Evolutionary conservation across 208 protist species (phyloP).

Genomic region (Wallacemonas sp.): DNA sequence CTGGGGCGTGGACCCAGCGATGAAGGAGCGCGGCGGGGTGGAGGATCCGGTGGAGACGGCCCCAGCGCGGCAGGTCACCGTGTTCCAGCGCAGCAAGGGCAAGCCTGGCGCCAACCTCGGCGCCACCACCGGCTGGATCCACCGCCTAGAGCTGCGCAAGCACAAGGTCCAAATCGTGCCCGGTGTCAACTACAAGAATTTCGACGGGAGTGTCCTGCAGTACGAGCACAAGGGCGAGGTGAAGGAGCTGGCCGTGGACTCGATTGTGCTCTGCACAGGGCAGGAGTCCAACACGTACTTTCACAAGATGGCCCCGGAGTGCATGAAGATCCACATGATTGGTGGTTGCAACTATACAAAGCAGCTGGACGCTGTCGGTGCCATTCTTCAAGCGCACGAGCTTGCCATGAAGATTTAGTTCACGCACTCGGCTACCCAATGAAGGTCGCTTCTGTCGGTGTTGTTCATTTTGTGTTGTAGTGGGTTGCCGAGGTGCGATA

Average conservation of each 20-base stretch:
- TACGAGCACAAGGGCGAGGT: conserved; percentile 45
- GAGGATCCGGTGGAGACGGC: conserved; percentile 18
- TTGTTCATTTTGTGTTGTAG: too few species aligned
- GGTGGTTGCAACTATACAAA: conserved; percentile 71
- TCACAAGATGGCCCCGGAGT: conserved; percentile 20
- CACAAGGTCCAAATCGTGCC: conserved; percentile 69
- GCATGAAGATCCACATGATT: conserved; percentile 37
- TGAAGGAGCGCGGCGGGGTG: conserved; percentile 45
- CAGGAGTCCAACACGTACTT: conserved; percentile 71
- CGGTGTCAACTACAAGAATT: conserved; percentile 76
- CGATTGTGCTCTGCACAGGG: conserved; percentile 88
- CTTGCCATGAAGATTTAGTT: conserved; percentile 44
- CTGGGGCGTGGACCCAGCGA: conserved; percentile 24
- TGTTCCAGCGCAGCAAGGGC: conserved; percentile 81
- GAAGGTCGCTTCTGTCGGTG: too few species aligned
- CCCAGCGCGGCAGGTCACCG: conserved; percentile 42
- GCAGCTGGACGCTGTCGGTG: conserved; percentile 75
- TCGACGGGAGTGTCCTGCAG: conserved; percentile 75
- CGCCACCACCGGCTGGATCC: conserved; percentile 91
- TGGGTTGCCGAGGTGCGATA: too few species aligned
- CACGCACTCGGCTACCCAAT: too few species aligned
- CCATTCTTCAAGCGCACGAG: conserved; percentile 72
- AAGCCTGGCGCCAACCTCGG: conserved; percentile 82
- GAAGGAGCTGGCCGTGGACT: conserved; percentile 61
- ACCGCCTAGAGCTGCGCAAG: conserved; percentile 80